Percentiles rank a stretch among this genome's conserved stretches.
Conservation (phyloP, 257 asterid species). For the Petunia secreta region DNA sequence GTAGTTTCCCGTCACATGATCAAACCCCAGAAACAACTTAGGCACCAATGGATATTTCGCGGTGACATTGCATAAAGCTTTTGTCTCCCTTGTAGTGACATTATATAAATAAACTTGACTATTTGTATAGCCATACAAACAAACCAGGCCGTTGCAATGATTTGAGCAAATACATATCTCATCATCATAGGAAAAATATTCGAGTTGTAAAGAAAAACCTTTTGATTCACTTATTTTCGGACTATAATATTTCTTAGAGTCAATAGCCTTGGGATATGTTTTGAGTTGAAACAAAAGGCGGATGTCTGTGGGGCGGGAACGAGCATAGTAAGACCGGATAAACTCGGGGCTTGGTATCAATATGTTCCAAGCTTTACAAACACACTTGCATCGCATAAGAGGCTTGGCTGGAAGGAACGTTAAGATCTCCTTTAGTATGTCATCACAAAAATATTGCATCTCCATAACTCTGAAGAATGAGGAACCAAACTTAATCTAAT, state of each 20-base stretch:
- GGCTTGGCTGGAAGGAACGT: conserved; percentile 1
- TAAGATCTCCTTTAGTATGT: too few species aligned
- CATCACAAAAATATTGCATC: too few species aligned
- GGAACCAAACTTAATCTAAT: too few species aligned
- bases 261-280: background rate
- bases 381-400: conserved; percentile 19
- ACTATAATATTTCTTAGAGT: too few species aligned
- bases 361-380: background rate
- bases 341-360: background rate
- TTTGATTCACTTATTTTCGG: too few species aligned
- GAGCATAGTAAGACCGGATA: background rate
- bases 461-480: too few species aligned
- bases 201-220: background rate
- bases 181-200: background rate
- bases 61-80: too few species aligned
- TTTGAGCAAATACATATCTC: background rate
- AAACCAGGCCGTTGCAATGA: background rate
- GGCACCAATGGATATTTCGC: too few species aligned
- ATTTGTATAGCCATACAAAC: background rate
- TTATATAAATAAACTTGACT: background rate
- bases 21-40: too few species aligned
- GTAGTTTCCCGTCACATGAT: too few species aligned
- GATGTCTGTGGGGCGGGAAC: background rate
- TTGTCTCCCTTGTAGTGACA: too few species aligned
- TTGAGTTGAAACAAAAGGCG: background rate